Evolutionary conservation across 176 grass and related monocot species (phyloP).

Genomic region (Carex cristatella): DNA sequence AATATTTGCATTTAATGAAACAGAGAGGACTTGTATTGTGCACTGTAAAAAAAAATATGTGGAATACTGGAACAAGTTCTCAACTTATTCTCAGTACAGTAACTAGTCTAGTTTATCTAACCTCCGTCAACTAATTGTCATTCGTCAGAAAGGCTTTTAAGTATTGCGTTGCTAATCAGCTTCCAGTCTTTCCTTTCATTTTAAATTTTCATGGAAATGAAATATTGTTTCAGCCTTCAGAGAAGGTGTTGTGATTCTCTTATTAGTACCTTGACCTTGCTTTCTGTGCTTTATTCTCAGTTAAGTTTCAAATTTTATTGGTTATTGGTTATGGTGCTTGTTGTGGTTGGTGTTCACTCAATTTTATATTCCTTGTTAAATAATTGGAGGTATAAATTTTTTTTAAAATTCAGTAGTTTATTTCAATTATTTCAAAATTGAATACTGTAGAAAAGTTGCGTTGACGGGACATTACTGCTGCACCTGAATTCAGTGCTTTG

Average conservation of each 20-base stretch:
- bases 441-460: not conserved
- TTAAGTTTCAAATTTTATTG: too few species aligned
- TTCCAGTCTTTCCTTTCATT: conserved; percentile 14
- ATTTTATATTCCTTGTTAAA: not conserved
- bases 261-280: too few species aligned
- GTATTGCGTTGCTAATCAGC: conserved; percentile 11
- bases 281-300: not conserved
- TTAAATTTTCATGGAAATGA: conserved; percentile 7
- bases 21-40: not conserved
- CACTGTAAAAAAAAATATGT: conserved; percentile 2
- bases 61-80: not conserved
- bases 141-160: not conserved
- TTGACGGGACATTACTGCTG: conserved; percentile 25
- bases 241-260: not conserved
- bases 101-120: conserved; percentile 20
- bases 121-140: conserved; percentile 3
- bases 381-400: not conserved
- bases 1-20: conserved; percentile 13
- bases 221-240: not conserved
- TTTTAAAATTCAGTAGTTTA: not conserved
- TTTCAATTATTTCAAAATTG: not conserved
- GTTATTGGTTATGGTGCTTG: not conserved
- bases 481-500: conserved; percentile 19
- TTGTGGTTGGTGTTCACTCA: not conserved
- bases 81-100: conserved; percentile 1